Base-by-base conservation (phyloP, 1,284 basidiomycete genomes). In the Ceratobasidium sp. region DNA sequence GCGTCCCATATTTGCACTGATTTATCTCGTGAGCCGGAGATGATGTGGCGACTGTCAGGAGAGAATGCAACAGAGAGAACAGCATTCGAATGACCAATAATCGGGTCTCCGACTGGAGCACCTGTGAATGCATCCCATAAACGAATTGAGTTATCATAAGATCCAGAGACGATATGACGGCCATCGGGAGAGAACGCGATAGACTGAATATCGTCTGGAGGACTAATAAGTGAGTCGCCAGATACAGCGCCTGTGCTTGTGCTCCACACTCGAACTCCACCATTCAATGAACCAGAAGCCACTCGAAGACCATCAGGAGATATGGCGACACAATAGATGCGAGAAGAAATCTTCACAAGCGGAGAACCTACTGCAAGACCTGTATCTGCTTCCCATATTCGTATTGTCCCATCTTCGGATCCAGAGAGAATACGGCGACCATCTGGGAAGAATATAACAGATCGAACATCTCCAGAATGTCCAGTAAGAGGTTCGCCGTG, bases 361-460 rank as follows among this genome's bases (percentile, higher is more conserved):
- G 68, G 46, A 26, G 40, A 40, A 33, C 23, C 20, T 12, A 66
- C 9, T 9, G 33, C n/a, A 12, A 28, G 7, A 7, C 44, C 66
- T 49, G 40, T 33, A 33, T 51, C 5, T 33, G 44, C 40, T 3
- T 61, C 70, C 77, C 77, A 78, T 33, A 77, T 23, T n/a, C 64
- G 39, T 9, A 77, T 42, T 3, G 64, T 58, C 28, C 55, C 44
- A 28, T 77, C 76, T 13, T 15, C 42, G 9, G 76, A 77, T 20
- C 66, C 10, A n/a, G 58, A 60, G 26, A 60, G 13, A 20, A 60
- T 28, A 15, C 26, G 58, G 58, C n/a, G 7, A 39, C 58, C 51
- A 53, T 78, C 71, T 20, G 66, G 72, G n/a, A 63, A 78, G 44
- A 78, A 73, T 13, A 33, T 51, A 26, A 75, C 77, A 7, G 67